A percentile compares a stretch with the other conserved stretches of the same genome.
Evolutionary conservation across 1,139 yeast genomes (phyloP).

Genomic region (Suhomyces terraborum): DNA sequence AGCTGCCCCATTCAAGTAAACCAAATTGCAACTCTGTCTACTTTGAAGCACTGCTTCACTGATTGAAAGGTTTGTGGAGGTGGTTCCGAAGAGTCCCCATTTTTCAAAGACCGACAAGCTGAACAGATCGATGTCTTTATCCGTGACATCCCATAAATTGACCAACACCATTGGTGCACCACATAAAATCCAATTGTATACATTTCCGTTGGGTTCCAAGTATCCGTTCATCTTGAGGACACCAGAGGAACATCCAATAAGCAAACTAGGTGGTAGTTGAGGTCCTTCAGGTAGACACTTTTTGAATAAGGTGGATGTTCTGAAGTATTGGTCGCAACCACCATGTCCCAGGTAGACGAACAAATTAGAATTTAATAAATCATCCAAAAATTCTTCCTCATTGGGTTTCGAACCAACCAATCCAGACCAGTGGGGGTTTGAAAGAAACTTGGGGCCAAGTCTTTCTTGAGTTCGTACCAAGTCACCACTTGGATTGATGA

Average conservation of each 20-base stretch:
- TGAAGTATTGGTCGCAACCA: slow-evolving; percentile 84
- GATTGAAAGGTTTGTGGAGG: slow-evolving; percentile 26
- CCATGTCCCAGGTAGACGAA: slow-evolving; percentile 92
- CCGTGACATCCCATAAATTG: slow-evolving; percentile 96
- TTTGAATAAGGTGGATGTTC: slow-evolving; percentile 34
- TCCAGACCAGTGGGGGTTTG: slow-evolving; percentile 54
- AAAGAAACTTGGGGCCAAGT: slow-evolving; percentile 50
- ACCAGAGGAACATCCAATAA: slow-evolving; percentile 95
- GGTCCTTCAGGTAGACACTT: slow-evolving; percentile 22
- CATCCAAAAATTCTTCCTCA: slow-evolving; percentile 42
- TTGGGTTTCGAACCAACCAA: slow-evolving; percentile 56
- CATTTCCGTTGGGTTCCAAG: slow-evolving; percentile 75
- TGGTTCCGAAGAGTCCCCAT: slow-evolving; percentile 59
- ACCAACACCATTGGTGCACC: slow-evolving; percentile 85
- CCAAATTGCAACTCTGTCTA: slow-evolving; percentile 64
- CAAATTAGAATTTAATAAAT: slow-evolving; percentile 46
- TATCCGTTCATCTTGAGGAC: slow-evolving; percentile 58
- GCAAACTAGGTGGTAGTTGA: slow-evolving; percentile 64
- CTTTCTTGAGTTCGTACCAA: slow-evolving; percentile 64
- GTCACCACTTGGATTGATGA: slow-evolving; percentile 85
- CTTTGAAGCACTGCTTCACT: slow-evolving; percentile 56
- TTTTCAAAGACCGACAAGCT: slow-evolving; percentile 57
- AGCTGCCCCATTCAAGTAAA: slow-evolving; percentile 76
- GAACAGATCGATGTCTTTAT: slow-evolving; percentile 86
- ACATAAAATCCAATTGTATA: slow-evolving; percentile 71